Base-by-base conservation (phyloP, 2,329 filamentous ascomycete species). In the Trematosphaeria pertusa region DNA sequence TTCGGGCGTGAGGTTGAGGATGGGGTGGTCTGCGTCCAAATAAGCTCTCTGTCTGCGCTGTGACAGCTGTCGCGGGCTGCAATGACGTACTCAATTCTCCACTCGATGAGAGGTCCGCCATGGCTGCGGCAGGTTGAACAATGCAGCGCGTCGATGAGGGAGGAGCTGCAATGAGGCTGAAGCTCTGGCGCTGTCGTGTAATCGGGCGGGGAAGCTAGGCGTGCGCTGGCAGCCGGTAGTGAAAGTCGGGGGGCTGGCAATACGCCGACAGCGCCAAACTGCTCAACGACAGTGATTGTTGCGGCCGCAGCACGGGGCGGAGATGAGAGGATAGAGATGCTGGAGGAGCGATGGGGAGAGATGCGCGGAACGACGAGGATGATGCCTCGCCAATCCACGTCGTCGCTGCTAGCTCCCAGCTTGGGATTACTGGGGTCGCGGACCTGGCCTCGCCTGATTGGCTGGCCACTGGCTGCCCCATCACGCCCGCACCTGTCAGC, bases 1-100 rank as follows among this genome's bases (percentile, higher is more conserved):
- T 60, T 97, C 91, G 37, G 89, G 77, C 21, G 86, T 89, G 58
- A 97, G 84, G 77, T 96, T 96, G 61, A 96, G 83, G 73, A 87
- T 88, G 55, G 87, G 17, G 19, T 20, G 31, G 20, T 35, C 28
- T 35, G 28, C n/a, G 26, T 14, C 15, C 9, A 17, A 32, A 15
- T 43, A 7, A 30, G 20, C 40, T 43, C 12, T 26, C 21, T 35
- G 20, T 14, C n/a, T 5, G 28, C 39, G 20, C 9, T 12, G 7
- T 12, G 10, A 46, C 40, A 35, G 33, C 15, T 35, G 21, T 14
- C 19, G n/a, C 18, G 14, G 30, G 30, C 35, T 18, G 41, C 31
- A 38, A 30, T 19, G 12, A 62, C 65, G 40, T 63, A 72, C 69
- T 71, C 52, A 70, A 52, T 52, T 72, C 68, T 44, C 62, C 61